Base-by-base conservation (phyloP, 1,284 basidiomycete species). In the Farysia itapuensis region DNA sequence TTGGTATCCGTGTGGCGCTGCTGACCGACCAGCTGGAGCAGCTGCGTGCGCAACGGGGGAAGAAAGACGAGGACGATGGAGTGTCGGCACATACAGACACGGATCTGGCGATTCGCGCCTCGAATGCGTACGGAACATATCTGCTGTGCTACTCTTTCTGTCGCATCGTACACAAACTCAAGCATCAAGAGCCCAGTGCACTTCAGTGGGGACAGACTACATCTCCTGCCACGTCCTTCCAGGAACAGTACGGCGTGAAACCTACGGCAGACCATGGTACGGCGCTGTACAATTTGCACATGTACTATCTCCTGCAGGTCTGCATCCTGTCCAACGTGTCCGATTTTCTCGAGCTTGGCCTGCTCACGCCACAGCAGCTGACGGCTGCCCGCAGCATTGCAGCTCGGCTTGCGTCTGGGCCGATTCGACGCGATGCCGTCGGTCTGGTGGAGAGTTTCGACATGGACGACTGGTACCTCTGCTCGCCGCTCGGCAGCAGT, bases 391-490 rank as follows among this genome's bases (percentile, higher is more conserved):
- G 59, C 14, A 11, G 20, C 9, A 41, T 20, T 15, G 39, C 45
- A n/a, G 59, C 59, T 7, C 24, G 28, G 2, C 23, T 63, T 18
- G 25, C 49, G n/a, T 38, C 52, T 1, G 59, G 59, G 2, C 44
- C 52, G 2, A 52, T 63, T 30, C 24, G 45, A 20, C 34, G 45
- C 13, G 60, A 70, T 22, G 59, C 64, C 0, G 18, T 70, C 8
- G 57, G 60, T 4, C 40, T 70, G 32, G 60, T 53, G 5, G 67
- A 70, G 42, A 60, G 57, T 32, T 63, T 58, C 22, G 67, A 70
- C 43, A 51, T 67, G 50, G 63, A 67, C 39, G 67, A 70, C 34
- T 67, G 65, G 65, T 70, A 70, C 34, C 54, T 70, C 12, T 67
- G 57, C 43, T 57, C 52, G 19, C 65, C 67, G 4, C 38, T 70